These are phyloP conservation scores for Remersonia thermophila DNA, from an alignment of 2,329 filamentous ascomycete species.

Conservation along the genomic window DNA sequence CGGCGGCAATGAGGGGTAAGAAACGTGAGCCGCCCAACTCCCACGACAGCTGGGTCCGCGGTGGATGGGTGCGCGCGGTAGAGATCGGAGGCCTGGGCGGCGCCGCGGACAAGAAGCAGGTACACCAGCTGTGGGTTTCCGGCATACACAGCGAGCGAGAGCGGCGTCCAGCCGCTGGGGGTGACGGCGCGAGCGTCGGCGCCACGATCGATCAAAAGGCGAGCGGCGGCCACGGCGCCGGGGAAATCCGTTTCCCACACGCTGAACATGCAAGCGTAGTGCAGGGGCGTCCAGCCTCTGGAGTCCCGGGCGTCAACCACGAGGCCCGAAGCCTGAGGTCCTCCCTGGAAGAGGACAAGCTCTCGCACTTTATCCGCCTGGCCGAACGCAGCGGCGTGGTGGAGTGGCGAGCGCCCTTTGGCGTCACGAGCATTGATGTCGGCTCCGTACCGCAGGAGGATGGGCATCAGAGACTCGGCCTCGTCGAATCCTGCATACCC, in stretches of 20 bases:
- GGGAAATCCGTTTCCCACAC: slow-evolving; percentile 2
- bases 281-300: slow-evolving; percentile 11
- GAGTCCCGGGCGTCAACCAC: slow-evolving; percentile 6
- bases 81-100: not conserved
- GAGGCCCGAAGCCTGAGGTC: slow-evolving; percentile 3
- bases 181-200: slow-evolving; percentile 5
- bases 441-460: slow-evolving; percentile 7
- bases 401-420: slow-evolving; percentile 7
- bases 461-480: not conserved
- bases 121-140: slow-evolving; percentile 2
- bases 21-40: no score
- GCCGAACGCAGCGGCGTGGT: slow-evolving; percentile 6
- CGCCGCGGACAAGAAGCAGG: slow-evolving; percentile 5
- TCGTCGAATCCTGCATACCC: not conserved
- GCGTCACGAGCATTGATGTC: slow-evolving; percentile 4
- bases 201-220: slow-evolving; percentile 5
- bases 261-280: slow-evolving; percentile 9
- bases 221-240: not conserved
- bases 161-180: slow-evolving; percentile 5
- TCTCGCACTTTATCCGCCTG: not conserved
- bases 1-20: no score
- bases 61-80: not conserved
- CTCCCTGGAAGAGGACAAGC: slow-evolving; percentile 4
- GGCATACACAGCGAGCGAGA: slow-evolving; percentile 4
- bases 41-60: no score